Conservation (phyloP, 495 filamentous ascomycete genomes). For the Lophiostoma macrostomum region DNA sequence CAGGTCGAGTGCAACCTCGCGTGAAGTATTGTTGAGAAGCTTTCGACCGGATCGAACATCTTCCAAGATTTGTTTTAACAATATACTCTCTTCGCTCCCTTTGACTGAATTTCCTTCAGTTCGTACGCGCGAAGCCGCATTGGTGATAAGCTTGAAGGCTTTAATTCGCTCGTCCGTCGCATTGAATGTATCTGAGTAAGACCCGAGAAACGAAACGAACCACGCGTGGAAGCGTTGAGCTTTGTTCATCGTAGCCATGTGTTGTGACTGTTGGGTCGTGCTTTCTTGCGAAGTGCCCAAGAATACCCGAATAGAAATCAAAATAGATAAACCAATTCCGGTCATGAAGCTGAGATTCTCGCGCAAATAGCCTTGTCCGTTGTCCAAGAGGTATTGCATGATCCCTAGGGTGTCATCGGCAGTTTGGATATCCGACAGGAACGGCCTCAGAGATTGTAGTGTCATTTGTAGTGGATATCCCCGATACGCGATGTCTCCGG, state of each 20-base stretch:
- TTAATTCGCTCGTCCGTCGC: constrained; percentile 12
- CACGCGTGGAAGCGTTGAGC: constrained; percentile 66
- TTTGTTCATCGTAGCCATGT: constrained; percentile 64
- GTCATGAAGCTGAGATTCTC: constrained; percentile 68
- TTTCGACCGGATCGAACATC: constrained; percentile 60
- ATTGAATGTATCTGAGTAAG: constrained; percentile 39
- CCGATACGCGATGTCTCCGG: constrained; percentile 63
- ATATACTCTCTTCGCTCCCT: constrained; percentile 63
- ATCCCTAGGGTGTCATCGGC: constrained; percentile 90
- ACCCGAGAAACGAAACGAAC: constrained; percentile 61
- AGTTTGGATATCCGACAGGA: constrained; percentile 75
- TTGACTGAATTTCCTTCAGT: constrained; percentile 57
- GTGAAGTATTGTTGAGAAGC: constrained; percentile 65
- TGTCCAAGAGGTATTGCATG: constrained; percentile 74
- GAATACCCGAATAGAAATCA: constrained; percentile 72
- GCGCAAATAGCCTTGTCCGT: constrained; percentile 62
- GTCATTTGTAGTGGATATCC: constrained; percentile 93
- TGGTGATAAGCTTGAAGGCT: constrained; percentile 62
- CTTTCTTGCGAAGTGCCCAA: constrained; percentile 63
- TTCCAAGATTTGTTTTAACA: constrained; percentile 70
- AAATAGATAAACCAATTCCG: constrained; percentile 69
- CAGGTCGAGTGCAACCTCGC: constrained; percentile 67
- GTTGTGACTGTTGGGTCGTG: constrained; percentile 73
- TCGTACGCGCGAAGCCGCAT: constrained; percentile 58
- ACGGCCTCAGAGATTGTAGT: constrained; percentile 73